Evolutionary conservation across 768 basidiomycete genomes (phyloP), one percentile per base, ranked within the genome.

Genomic region (Lactarius trivialis): DNA sequence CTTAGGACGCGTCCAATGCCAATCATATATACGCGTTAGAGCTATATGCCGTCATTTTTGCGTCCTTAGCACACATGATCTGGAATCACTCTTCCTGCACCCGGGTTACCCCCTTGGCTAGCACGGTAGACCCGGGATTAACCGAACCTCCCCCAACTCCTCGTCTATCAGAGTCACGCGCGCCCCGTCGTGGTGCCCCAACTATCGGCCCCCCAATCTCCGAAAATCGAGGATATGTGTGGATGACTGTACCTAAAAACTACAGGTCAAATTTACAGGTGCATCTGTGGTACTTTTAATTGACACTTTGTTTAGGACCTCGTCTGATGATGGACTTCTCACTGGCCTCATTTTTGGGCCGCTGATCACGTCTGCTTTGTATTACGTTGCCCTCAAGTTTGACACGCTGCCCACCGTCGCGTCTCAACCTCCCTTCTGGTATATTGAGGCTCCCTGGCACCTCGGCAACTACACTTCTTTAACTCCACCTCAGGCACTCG

Each of bases 231-330:
- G 85, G 85, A 36, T 89, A 85, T 69, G 80, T 93, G 28, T 93
- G 90, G 90, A 93, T 93, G 91, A 88, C 91, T 17, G 89, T 91
- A 5, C 87, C 89, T 0, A 91, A 91, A 73, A 91, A 93, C 69
- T 93, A 90, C 70, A 79, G 91, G 89, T 88, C 45, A 37, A 36
- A 33, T 26, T 50, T 30, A 11, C 41, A 19, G 32, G 7, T 32
- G 15, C 6, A 19, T 32, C 52, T 39, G 12, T 60, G 43, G 30
- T 45, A 36, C 17, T 54, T n/a, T 64, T 17, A 19, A 28, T 52
- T 61, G 57, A 62, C 61, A 28, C 36, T 52, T 34, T 36, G 19
- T 36, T 43, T 66, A 93, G 93, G 70, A 84, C 89, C 60, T 88
- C 86, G 52, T 74, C 80, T 14, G 94, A 96, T 70, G 93, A 97